Evolutionary conservation across 2,329 filamentous ascomycete species (phyloP).

Genomic region (Nigrospora sphaerica): DNA sequence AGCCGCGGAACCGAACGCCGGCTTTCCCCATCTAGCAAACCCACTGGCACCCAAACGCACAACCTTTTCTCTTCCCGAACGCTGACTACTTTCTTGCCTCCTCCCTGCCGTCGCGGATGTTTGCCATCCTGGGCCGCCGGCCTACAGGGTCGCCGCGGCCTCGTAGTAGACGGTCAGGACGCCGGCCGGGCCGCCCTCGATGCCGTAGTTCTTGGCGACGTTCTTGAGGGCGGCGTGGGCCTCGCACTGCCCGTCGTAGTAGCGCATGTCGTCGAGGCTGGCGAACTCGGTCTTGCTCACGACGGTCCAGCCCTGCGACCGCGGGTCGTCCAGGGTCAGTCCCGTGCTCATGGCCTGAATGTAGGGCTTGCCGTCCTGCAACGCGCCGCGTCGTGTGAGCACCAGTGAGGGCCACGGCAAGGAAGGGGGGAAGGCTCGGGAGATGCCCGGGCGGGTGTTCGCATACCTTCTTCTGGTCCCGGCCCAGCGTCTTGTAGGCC

Average conservation of each 20-base stretch:
- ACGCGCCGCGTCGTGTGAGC: not conserved
- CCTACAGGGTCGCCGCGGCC: conserved; percentile 1
- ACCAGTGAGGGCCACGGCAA: not conserved
- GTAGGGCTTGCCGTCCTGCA: conserved; percentile 63
- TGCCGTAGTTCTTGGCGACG: conserved; percentile 7
- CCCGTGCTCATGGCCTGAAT: conserved; percentile 52
- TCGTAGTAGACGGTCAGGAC: conserved; percentile 11
- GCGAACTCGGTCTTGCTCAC: conserved; percentile 45
- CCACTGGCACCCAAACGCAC: too few relatives aligned
- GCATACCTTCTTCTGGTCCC: conserved; percentile 34
- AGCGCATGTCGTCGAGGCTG: conserved; percentile 47
- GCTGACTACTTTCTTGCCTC: too few relatives aligned
- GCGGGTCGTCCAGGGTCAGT: conserved; percentile 36
- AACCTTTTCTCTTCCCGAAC: too few relatives aligned
- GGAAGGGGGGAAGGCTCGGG: not conserved
- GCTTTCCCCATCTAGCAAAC: too few relatives aligned
- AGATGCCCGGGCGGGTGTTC: not conserved
- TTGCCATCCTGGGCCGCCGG: too few relatives aligned
- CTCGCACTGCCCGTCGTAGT: conserved; percentile 38
- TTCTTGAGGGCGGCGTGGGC: conserved; percentile 11
- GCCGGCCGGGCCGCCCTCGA: conserved; percentile 9
- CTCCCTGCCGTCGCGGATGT: too few relatives aligned
- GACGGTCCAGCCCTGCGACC: conserved; percentile 48
- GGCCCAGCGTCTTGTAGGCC: conserved; percentile 33
- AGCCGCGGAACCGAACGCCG: too few relatives aligned